phyloP scores from a whole-genome alignment of 768 basidiomycete species.

The Mycena floridula region DNA sequence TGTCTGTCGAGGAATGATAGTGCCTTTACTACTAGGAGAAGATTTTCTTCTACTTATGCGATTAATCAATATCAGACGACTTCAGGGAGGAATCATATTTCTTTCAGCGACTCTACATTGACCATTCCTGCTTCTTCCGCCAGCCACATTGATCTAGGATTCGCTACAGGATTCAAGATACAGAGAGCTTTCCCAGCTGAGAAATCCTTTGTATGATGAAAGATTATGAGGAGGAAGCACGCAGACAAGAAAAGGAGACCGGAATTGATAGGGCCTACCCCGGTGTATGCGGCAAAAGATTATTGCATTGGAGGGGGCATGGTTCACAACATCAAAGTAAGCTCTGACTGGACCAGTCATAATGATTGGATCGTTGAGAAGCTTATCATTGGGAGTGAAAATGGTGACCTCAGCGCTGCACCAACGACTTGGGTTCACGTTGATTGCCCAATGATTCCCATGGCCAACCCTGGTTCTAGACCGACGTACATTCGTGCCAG shows the following conservation, averaged over 20 bases:
- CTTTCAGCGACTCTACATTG: not conserved
- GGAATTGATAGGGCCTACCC: too few relatives aligned
- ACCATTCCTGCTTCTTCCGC: conserved; percentile 7
- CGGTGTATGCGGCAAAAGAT: not conserved
- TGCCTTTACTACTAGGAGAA: conserved; percentile 22
- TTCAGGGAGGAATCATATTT: conserved; percentile 4
- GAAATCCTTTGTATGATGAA: not conserved
- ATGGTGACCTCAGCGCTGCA: not conserved
- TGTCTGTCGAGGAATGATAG: conserved; percentile 18
- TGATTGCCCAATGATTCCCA: not conserved
- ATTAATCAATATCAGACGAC: conserved; percentile 8
- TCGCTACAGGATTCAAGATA: conserved; percentile 8
- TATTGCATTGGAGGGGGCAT: not conserved
- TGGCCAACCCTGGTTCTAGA: not conserved
- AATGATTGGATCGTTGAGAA: not conserved
- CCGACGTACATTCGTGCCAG: not conserved
- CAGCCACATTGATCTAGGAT: not conserved
- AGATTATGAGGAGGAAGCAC: too few relatives aligned
- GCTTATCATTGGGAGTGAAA: not conserved
- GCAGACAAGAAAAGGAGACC: too few relatives aligned
- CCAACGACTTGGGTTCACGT: not conserved
- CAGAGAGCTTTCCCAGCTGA: not conserved
- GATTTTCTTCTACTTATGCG: conserved; percentile 20
- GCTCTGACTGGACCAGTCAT: not conserved
- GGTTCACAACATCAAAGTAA: not conserved